Evolutionary conservation across 148 eudicot genomes (phyloP), one percentile per base, ranked within the genome.

Genomic region (Salicornia ramosissima): DNA sequence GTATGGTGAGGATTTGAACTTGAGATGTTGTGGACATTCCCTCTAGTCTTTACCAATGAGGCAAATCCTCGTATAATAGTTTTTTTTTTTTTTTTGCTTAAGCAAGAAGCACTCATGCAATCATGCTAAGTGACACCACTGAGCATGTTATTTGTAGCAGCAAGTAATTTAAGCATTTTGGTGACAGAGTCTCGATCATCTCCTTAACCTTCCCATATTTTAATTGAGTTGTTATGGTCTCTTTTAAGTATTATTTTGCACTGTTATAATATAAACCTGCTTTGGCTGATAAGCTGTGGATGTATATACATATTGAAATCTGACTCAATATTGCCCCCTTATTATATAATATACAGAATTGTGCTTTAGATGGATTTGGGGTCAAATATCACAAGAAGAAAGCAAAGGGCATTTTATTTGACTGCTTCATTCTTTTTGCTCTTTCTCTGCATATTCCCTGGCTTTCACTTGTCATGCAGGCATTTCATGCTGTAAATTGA

Each of bases 271-370:
- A n/a, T n/a, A 6, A 54, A 30, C 12, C 22, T 71, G 68, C 22
- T 22, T 40, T 24, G 65, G 60, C 22, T 59, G 45, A 59, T n/a
- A 33, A 69, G 36, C 15, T 39, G 51, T 6, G 54, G 62, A 55
- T 34, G 62, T 54, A 52, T 54, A 52, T 67, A 43, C 26, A 55
- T 25, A 46, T 60, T 49, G 58, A 61, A 71, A 71, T 45, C 66
- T 34, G 74, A 71, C 67, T 61, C 22, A 61, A 31, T 50, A 49
- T 58, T 30, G 47, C 36, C 49, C 47, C 26, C 59, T 31, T 60
- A 14, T 29, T 25, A 45, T 34, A n/a, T n/a, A n/a, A n/a, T n/a
- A n/a, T n/a, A n/a, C n/a, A 39, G 47, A 57, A 46, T 47, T 26
- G 31, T 47, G 55, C 56, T 43, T 70, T 28, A 19, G 55, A 29